These are phyloP conservation scores for Talaromyces trachyspermus DNA, from an alignment of 495 filamentous ascomycete genomes.

Conservation along the genomic window DNA sequence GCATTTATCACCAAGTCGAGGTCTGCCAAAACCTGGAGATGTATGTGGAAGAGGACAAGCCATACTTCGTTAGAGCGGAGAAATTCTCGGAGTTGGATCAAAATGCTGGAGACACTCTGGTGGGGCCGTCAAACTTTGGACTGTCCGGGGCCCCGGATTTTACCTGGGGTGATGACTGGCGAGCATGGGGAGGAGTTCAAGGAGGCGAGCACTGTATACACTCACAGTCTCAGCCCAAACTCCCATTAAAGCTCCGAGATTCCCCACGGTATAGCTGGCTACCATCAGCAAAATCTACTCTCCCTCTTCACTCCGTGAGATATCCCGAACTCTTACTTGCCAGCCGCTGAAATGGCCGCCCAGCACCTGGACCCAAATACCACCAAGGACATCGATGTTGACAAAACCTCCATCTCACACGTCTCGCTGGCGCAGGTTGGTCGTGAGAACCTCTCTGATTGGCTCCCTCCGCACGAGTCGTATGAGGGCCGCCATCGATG, in stretches of 20 bases:
- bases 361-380: neutral
- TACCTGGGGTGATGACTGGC: no score
- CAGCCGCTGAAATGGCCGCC: no score
- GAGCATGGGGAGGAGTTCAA: no score
- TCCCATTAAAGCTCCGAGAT: no score
- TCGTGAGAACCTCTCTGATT: conserved; percentile 18
- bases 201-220: no score
- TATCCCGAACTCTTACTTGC: no score
- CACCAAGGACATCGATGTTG: neutral
- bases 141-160: no score
- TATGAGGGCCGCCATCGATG: conserved; percentile 46
- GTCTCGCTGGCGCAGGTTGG: conserved; percentile 11
- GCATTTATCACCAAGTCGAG: neutral
- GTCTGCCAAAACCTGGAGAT: neutral
- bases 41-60: neutral
- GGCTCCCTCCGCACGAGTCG: conserved; percentile 18
- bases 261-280: no score
- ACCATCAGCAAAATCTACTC: no score
- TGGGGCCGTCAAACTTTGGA: no score
- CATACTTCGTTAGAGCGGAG: conserved; percentile 6
- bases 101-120: neutral
- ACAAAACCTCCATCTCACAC: conserved; percentile 10
- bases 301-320: no score
- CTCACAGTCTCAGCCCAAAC: no score
- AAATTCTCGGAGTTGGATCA: conserved; percentile 17